A percentile compares a stretch with the other conserved stretches of the same genome.
Conservation (phyloP, 2,329 filamentous ascomycete genomes). For the Pezicula neosporulosa region DNA sequence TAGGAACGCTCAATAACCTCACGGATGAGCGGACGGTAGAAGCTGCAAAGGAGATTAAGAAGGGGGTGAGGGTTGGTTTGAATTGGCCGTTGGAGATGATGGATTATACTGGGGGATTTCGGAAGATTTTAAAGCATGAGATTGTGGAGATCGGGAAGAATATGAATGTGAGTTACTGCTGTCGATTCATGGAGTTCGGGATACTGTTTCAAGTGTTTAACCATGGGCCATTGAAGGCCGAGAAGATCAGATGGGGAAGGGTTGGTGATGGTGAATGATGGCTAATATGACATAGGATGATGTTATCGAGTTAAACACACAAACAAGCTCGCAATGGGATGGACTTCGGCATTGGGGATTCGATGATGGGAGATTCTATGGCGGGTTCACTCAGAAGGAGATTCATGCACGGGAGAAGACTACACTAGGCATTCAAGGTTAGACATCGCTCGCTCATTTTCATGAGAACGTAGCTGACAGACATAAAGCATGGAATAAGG, state of each 20-base stretch:
- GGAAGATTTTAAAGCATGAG: not conserved
- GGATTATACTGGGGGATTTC: not conserved
- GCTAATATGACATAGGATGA: not conserved
- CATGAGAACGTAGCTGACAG: not conserved
- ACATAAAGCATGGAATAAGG: slow-evolving; percentile 25
- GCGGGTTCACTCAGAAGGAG: not conserved
- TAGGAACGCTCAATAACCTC: slow-evolving; percentile 1
- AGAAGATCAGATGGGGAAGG: not conserved
- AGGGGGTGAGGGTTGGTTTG: not conserved
- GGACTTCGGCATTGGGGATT: slow-evolving; percentile 42
- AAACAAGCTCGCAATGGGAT: slow-evolving; percentile 33
- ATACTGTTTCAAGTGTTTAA: too few relatives aligned
- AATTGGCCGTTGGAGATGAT: not conserved
- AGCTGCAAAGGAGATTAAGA: slow-evolving; percentile 36
- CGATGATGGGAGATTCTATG: not conserved
- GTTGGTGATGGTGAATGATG: not conserved
- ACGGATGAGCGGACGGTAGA: slow-evolving; percentile 24
- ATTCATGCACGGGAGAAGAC: slow-evolving; percentile 25
- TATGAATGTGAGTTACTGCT: not conserved
- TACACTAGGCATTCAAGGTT: slow-evolving; percentile 29
- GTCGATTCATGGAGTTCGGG: too few relatives aligned
- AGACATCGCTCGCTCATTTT: not conserved
- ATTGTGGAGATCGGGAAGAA: not conserved
- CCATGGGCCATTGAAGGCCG: too few relatives aligned
- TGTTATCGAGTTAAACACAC: not conserved